Evolutionary conservation across 345 rosid species (phyloP).

Genomic region (Xanthoceras sorbifolium): DNA sequence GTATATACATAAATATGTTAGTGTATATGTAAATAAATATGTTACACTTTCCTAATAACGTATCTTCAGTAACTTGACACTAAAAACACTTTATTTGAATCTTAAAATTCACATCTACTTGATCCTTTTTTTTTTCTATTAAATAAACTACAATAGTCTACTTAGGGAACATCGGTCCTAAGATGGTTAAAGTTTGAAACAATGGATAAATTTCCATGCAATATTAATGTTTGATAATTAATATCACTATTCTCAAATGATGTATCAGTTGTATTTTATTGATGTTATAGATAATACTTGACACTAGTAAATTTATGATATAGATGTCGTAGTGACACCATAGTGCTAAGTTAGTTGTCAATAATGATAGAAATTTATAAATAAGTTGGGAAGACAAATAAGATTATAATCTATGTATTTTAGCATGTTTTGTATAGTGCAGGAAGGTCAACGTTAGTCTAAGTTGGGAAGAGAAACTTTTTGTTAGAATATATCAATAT

Average conservation of each 20-base stretch:
- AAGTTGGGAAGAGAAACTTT: not conserved
- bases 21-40: not conserved
- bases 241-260: not conserved
- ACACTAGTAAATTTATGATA: not conserved
- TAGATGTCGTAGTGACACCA: not conserved
- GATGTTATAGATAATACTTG: not conserved
- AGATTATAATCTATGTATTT: not conserved
- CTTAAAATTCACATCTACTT: not conserved
- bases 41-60: not conserved
- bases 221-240: not conserved
- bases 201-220: not conserved
- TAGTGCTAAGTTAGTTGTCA: not conserved
- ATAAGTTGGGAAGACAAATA: not conserved
- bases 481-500: not conserved
- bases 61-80: not conserved
- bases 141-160: not conserved
- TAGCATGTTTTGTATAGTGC: not conserved
- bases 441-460: not conserved
- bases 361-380: not conserved
- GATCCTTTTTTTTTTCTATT: not conserved
- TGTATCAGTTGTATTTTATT: too few relatives aligned
- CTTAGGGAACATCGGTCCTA: not conserved
- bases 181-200: too few relatives aligned
- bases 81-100: not conserved
- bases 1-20: not conserved